Conservation (phyloP, 768 basidiomycete genomes). For the Ramaria sp. region DNA sequence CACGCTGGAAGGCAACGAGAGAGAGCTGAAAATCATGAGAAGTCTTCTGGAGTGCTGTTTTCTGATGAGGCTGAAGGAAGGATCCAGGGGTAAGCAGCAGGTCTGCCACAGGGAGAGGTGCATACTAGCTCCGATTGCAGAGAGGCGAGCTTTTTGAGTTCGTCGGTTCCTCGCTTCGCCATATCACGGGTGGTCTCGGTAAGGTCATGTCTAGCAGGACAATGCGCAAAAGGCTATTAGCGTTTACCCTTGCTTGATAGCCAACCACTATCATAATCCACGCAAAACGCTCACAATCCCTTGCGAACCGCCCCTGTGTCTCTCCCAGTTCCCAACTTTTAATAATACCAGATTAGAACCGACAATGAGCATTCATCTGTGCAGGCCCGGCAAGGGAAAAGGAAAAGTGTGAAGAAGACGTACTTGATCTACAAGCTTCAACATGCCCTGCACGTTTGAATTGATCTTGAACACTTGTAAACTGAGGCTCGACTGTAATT, state of each 20-base stretch:
- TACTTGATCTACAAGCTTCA: slow-evolving; percentile 86
- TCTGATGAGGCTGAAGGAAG: slow-evolving; percentile 52
- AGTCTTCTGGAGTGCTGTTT: slow-evolving; percentile 81
- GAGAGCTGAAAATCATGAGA: slow-evolving; percentile 89
- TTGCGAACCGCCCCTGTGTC: slow-evolving; percentile 76
- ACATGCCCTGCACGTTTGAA: slow-evolving; percentile 89
- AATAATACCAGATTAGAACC: background rate
- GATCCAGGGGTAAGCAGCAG: background rate
- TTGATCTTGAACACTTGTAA: slow-evolving; percentile 99
- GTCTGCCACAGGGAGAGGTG: slow-evolving; percentile 5
- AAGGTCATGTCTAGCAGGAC: slow-evolving; percentile 70
- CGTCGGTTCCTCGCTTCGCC: slow-evolving; percentile 88
- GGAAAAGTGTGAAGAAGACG: background rate
- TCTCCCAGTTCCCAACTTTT: slow-evolving; percentile 59
- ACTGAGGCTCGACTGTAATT: slow-evolving; percentile 68
- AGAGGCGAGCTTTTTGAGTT: slow-evolving; percentile 78
- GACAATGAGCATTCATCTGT: background rate
- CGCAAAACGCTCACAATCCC: slow-evolving; percentile 70
- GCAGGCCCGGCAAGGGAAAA: background rate
- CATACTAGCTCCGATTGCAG: slow-evolving; percentile 53
- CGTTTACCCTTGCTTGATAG: background rate
- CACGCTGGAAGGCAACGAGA: slow-evolving; percentile 82
- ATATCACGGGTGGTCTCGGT: slow-evolving; percentile 91
- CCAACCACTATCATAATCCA: too few relatives aligned
- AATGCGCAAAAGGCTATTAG: background rate